A percentile compares a stretch with the other conserved stretches of the same genome.
Conservation (phyloP, 768 basidiomycete genomes). For the Collybiopsis confluens region DNA sequence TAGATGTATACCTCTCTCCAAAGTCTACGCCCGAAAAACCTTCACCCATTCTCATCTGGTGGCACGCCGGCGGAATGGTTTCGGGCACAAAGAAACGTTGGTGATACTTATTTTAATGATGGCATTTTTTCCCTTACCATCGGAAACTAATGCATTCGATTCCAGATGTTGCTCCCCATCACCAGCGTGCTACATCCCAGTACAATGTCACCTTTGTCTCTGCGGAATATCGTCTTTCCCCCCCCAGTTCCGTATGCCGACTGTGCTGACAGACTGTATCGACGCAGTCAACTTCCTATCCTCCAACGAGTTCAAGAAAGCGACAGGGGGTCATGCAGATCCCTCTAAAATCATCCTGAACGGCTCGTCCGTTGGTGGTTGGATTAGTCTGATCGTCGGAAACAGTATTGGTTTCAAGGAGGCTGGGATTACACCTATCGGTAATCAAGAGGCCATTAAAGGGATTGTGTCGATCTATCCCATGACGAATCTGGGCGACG, state of each 20-base stretch:
- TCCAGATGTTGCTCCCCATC: slow-evolving; percentile 25
- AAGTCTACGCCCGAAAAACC: slow-evolving; percentile 22
- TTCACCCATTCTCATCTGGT: slow-evolving; percentile 31
- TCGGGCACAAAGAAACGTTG: too few relatives aligned
- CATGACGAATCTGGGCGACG: slow-evolving; percentile 30
- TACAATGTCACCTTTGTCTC: slow-evolving; percentile 29
- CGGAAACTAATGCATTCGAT: too few relatives aligned
- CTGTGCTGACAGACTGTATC: slow-evolving; percentile 28
- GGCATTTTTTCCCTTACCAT: too few relatives aligned
- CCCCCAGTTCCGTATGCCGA: slow-evolving; percentile 31
- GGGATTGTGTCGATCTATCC: slow-evolving; percentile 34
- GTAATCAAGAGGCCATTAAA: slow-evolving; percentile 11
- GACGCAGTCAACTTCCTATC: slow-evolving; percentile 30
- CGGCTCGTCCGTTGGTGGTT: slow-evolving; percentile 37
- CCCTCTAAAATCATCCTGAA: slow-evolving; percentile 25
- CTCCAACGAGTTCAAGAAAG: slow-evolving; percentile 20
- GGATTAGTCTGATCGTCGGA: slow-evolving; percentile 29
- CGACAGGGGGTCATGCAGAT: slow-evolving; percentile 26
- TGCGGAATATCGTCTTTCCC: slow-evolving; percentile 33
- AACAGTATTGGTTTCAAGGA: slow-evolving; percentile 31
- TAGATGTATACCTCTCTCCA: slow-evolving; percentile 32
- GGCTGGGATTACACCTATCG: slow-evolving; percentile 24
- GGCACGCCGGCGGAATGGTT: slow-evolving; percentile 34
- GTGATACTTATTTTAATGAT: too few relatives aligned
- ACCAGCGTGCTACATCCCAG: slow-evolving; percentile 25